Percentiles rank a stretch among this genome's conserved stretches.
Conservation (phyloP, 2,329 filamentous ascomycete species). For the Pseudocercospora ulei region DNA sequence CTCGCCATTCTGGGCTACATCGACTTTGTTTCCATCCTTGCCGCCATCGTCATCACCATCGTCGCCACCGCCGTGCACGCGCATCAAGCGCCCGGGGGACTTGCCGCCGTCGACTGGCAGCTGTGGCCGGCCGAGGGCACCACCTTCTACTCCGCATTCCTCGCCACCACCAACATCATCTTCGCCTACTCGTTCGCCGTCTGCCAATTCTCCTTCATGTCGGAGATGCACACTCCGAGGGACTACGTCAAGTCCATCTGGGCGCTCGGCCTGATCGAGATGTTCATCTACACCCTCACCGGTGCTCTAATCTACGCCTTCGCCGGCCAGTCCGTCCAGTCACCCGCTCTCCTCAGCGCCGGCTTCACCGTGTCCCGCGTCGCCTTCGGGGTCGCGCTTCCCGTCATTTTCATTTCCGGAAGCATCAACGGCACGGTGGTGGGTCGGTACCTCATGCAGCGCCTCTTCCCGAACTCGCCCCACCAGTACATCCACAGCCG, state of each 20-base stretch:
- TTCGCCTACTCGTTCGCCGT: constrained; percentile 51
- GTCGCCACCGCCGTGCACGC: constrained; percentile 33
- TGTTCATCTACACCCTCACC: constrained; percentile 55
- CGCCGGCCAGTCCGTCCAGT: constrained; percentile 51
- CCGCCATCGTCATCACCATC: constrained; percentile 33
- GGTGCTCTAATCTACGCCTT: constrained; percentile 60
- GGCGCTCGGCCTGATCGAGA: constrained; percentile 55
- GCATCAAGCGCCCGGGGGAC: constrained; percentile 25
- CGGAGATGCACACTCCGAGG: constrained; percentile 55
- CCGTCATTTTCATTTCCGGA: constrained; percentile 63
- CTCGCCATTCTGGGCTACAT: constrained; percentile 34
- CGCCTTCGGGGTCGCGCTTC: constrained; percentile 60
- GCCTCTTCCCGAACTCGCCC: constrained; percentile 50
- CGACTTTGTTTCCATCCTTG: constrained; percentile 34
- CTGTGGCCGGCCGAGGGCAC: constrained; percentile 33
- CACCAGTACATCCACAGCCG: constrained; percentile 39
- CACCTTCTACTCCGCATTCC: constrained; percentile 49
- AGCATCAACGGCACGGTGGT: constrained; percentile 55
- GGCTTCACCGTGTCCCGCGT: constrained; percentile 50
- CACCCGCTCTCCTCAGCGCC: constrained; percentile 58
- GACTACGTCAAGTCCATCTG: constrained; percentile 52
- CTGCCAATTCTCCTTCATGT: constrained; percentile 59
- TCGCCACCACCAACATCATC: constrained; percentile 59
- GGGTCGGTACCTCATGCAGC: constrained; percentile 51
- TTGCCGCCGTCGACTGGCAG: constrained; percentile 31